These are phyloP conservation scores for Hypoxylon crocopeplum DNA, from an alignment of 495 filamentous ascomycete species.

Conservation along the genomic window DNA sequence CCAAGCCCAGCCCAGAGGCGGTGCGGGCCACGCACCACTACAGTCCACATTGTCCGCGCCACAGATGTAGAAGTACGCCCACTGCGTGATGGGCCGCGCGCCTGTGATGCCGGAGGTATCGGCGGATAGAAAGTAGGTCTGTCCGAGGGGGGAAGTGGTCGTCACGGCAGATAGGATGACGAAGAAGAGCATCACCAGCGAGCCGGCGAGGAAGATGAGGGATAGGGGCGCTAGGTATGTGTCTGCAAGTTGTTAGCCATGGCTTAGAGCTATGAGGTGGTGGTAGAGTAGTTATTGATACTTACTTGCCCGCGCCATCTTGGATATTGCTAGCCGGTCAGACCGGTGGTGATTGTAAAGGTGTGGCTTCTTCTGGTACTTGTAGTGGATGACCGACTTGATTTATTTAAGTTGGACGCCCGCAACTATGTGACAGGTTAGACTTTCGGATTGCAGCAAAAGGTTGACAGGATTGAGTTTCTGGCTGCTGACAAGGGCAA, in stretches of 20 bases:
- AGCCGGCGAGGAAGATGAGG: constrained; percentile 76
- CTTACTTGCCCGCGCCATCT: constrained; percentile 32
- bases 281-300: too few relatives aligned
- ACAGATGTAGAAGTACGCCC: constrained; percentile 85
- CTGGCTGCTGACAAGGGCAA: background rate
- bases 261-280: too few relatives aligned
- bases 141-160: constrained; percentile 65
- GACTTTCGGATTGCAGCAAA: constrained; percentile 7
- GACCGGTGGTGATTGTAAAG: background rate
- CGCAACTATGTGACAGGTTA: background rate
- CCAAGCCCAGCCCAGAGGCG: constrained; percentile 61
- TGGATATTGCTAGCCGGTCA: constrained; percentile 9
- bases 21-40: constrained; percentile 49
- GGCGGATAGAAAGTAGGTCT: constrained; percentile 84
- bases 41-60: constrained; percentile 57
- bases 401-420: background rate
- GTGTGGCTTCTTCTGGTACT: background rate
- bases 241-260: constrained; percentile 43
- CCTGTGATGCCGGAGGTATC: constrained; percentile 72
- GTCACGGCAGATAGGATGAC: constrained; percentile 74
- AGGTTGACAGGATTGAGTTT: constrained; percentile 14
- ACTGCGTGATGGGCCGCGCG: constrained; percentile 70
- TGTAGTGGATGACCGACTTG: background rate
- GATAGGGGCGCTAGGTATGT: constrained; percentile 56
- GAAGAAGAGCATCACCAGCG: constrained; percentile 80